Evolutionary conservation across 768 basidiomycete genomes (phyloP), one percentile per base, ranked within the genome.

Genomic region (Ramaria rubella): DNA sequence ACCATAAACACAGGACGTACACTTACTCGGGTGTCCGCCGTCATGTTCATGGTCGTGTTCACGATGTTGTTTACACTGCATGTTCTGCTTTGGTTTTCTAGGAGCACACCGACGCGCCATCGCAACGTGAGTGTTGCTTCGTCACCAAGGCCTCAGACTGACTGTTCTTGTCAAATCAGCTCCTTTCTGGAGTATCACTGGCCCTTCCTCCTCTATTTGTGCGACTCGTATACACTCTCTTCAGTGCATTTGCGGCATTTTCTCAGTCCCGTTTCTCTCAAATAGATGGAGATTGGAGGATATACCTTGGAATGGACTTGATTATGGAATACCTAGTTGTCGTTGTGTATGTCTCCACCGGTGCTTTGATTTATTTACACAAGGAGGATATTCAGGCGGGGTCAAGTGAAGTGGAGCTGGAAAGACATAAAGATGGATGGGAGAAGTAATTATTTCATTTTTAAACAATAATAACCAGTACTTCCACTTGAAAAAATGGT

Each of bases 201-300:
- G 81, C 81, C 9, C 69, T 87, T 14, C 84, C 84, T 5, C 80
- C 85, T 68, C 71, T 87, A 27, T 80, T 77, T n/a, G 76, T 80
- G 30, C 77, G 78, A 55, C 74, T 77, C 57, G 71, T 74, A n/a
- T 87, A 86, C 62, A 73, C 77, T 44, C 68, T 87, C 33, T 73
- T 87, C 34, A 73, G 79, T 23, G 77, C 78, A 7, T 86, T 79
- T 72, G 82, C 83, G n/a, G 70, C 83, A 14, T 72, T 75, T 15
- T 75, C 76, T 58, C 63, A 74, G 46, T 72, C 76, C 49, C 31
- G 46, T 24, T 56, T 26, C 27, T 56, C 55, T 19, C 15, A 23
- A 4, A 56, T 48, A 5, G 17, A 75, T 4, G 83, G 85, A 29
- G 68, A 76, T 57, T 85, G 81, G 82, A 66, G 76, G 49, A 62